Conservation (phyloP, 495 filamentous ascomycete genomes). For the Penicillium maclennaniae region DNA sequence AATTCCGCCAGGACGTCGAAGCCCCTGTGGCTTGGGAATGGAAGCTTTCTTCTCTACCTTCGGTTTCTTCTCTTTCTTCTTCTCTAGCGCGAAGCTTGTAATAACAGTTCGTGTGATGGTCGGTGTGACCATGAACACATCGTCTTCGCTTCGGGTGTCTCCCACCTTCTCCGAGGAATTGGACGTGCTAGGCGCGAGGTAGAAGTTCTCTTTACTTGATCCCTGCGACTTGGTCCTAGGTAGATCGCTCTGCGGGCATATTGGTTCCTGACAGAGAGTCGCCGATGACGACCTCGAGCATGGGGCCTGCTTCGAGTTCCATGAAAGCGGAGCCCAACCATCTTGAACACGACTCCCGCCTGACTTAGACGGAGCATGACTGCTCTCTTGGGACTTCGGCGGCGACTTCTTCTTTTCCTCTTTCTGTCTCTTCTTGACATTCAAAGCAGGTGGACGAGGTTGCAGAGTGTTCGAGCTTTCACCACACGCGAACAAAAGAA, state of each 20-base stretch:
- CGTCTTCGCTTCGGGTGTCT: constrained; percentile 26
- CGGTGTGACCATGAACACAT: constrained; percentile 51
- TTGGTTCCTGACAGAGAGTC: constrained; percentile 30
- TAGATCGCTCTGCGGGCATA: constrained; percentile 20
- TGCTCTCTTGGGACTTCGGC: constrained; percentile 15
- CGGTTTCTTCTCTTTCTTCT: neutral
- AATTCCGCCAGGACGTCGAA: constrained; percentile 25
- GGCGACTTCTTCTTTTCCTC: constrained; percentile 14
- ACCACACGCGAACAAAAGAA: constrained; percentile 34
- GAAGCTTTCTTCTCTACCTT: constrained; percentile 13
- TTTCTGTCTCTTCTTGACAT: constrained; percentile 25
- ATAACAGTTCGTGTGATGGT: constrained; percentile 44
- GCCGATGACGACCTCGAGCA: constrained; percentile 36
- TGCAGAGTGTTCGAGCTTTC: constrained; percentile 27
- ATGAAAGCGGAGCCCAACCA: constrained; percentile 36
- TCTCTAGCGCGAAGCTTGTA: constrained; percentile 10
- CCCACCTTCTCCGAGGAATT: constrained; percentile 13
- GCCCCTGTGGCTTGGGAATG: constrained; percentile 17
- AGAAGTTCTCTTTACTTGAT: constrained; percentile 29
- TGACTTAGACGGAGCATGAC: constrained; percentile 6
- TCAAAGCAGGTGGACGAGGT: constrained; percentile 21
- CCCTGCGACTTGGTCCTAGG: constrained; percentile 14
- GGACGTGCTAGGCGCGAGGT: constrained; percentile 9
- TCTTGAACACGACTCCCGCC: constrained; percentile 24
- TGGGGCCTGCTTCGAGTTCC: constrained; percentile 44